Evolutionary conservation across 768 basidiomycete species (phyloP), one percentile per base, ranked within the genome.

Genomic region (Mycena alexandri): DNA sequence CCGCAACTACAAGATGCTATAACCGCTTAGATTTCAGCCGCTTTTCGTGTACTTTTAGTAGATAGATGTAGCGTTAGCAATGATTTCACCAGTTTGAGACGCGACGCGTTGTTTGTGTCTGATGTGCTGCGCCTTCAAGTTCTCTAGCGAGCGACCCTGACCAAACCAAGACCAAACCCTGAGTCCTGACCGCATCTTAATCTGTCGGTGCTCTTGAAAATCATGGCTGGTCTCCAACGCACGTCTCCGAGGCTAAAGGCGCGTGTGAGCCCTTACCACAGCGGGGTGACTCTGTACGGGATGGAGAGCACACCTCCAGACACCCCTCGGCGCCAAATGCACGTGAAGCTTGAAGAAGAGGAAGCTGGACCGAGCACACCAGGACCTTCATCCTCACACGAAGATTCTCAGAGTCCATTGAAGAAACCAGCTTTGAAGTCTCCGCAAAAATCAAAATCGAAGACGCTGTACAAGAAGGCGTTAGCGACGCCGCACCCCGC

Each of bases 401-500:
- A 51, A 7, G 38, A 17, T 10, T 43, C 47, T 24, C 67, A 71
- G 16, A 71, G 72, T 47, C 67, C 72, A 36, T 77, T 70, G 34
- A 76, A 75, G 61, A 72, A 70, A 47, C 41, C 63, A 17, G 29
- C 29, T 29, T 48, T 69, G 48, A 77, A 74, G n/a, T 84, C 82
- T 1, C 84, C 87, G 2, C 82, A 82, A 70, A 93, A 90, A 75
- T 73, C 75, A 3, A 93, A 90, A 75, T 72, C 75, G 3, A 93
- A 89, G 46, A 67, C 65, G 0, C 29, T 19, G 3, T 64, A 64
- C 50, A 71, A 81, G 59, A 84, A 85, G 63, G 75, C 82, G 1
- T 78, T 94, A 22, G 84, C 77, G 3, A 80, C 77, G 0, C 89
- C 93, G 0, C 92, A 94, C 71, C 88, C 91, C 0, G 81, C 87